These are phyloP conservation scores for Tritrichomonas foetus DNA, from an alignment of 208 protist genomes.

Conservation along the genomic window DNA sequence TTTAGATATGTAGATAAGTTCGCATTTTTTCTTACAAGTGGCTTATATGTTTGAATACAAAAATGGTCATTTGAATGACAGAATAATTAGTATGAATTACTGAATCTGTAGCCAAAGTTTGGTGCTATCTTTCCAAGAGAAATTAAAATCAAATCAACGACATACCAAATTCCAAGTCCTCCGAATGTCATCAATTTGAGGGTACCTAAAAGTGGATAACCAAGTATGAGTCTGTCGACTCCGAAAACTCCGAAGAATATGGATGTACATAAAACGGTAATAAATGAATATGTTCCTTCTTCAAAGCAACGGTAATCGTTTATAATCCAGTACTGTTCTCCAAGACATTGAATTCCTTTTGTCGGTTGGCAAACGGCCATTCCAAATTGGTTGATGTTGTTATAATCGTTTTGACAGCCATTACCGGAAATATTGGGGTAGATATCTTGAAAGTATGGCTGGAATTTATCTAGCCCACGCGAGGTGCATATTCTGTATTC, in stretches of 20 bases:
- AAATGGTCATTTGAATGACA: no score
- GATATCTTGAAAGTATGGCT: background rate
- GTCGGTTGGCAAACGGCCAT: background rate
- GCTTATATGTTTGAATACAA: no score
- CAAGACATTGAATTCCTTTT: background rate
- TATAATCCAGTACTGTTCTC: background rate
- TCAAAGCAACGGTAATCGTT: background rate
- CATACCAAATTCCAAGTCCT: background rate
- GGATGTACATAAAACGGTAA: background rate
- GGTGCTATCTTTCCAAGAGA: background rate
- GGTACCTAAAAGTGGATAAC: background rate
- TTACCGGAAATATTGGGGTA: background rate
- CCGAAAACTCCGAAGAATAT: conserved; percentile 27
- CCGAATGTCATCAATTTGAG: background rate
- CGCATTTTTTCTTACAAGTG: no score
- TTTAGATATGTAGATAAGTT: no score
- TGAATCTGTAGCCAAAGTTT: background rate
- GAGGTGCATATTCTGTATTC: background rate
- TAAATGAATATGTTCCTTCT: background rate
- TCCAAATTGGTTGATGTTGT: background rate
- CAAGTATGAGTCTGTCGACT: background rate
- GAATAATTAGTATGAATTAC: conserved; percentile 1
- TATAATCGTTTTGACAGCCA: background rate
- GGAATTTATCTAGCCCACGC: background rate
- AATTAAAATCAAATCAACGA: conserved; percentile 25